A percentile compares a stretch with the other conserved stretches of the same genome.
Conservation (phyloP, 495 filamentous ascomycete genomes). For the Penicillium fimorum region DNA sequence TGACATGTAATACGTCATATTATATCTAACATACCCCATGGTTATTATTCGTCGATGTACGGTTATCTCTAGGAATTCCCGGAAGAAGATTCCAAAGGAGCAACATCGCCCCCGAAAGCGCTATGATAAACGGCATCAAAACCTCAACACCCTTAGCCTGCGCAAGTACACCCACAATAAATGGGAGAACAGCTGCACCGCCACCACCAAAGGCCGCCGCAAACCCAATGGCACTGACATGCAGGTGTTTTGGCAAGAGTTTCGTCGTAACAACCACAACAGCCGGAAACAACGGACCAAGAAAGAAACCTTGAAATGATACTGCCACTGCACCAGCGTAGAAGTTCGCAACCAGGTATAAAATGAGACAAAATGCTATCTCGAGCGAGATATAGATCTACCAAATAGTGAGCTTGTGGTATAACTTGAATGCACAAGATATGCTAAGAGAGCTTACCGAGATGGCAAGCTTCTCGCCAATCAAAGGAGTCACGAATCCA, state of each 20-base stretch:
- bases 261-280: slow-evolving; percentile 75
- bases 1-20: background rate
- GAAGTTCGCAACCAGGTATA: slow-evolving; percentile 67
- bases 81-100: slow-evolving; percentile 8
- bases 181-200: slow-evolving; percentile 76
- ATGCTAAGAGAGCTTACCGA: slow-evolving; percentile 27
- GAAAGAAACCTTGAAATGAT: slow-evolving; percentile 65
- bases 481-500: slow-evolving; percentile 57
- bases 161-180: slow-evolving; percentile 77
- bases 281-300: slow-evolving; percentile 63
- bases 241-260: slow-evolving; percentile 68
- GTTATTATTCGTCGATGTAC: background rate
- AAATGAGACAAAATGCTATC: slow-evolving; percentile 54
- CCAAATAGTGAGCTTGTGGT: background rate
- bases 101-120: slow-evolving; percentile 55
- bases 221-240: slow-evolving; percentile 77
- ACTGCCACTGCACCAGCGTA: slow-evolving; percentile 65
- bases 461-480: slow-evolving; percentile 57
- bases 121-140: slow-evolving; percentile 69
- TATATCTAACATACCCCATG: background rate
- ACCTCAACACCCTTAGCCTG: slow-evolving; percentile 72
- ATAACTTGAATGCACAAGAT: background rate
- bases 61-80: background rate
- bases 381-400: slow-evolving; percentile 49
- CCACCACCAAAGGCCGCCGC: slow-evolving; percentile 75